Evolutionary conservation across 1,284 basidiomycete genomes (phyloP).

Genomic region (Sanguinoderma infundibulare): DNA sequence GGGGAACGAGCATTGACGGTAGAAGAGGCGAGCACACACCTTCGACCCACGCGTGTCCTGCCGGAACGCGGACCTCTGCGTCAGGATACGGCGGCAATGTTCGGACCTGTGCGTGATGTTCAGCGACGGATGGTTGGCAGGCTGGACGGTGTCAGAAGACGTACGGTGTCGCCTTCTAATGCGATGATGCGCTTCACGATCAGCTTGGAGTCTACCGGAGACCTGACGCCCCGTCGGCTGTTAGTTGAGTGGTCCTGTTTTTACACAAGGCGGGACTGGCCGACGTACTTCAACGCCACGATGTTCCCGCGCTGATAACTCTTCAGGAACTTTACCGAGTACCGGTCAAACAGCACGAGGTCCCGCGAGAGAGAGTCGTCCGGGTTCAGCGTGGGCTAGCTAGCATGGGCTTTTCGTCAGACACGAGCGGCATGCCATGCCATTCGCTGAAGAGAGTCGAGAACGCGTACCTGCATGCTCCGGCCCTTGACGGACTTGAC

Average conservation of each 20-base stretch:
- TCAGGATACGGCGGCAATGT: constrained; percentile 75
- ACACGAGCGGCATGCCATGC: not conserved
- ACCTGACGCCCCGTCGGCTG: constrained; percentile 43
- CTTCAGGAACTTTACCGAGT: constrained; percentile 43
- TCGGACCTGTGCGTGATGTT: constrained; percentile 44
- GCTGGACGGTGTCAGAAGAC: constrained; percentile 3
- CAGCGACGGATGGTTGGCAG: not conserved
- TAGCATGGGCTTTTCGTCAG: constrained; percentile 28
- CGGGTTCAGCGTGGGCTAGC: constrained; percentile 79
- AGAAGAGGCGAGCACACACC: constrained; percentile 45
- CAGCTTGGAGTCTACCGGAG: constrained; percentile 58
- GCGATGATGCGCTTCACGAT: constrained; percentile 73
- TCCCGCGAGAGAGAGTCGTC: constrained; percentile 65
- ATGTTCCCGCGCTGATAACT: constrained; percentile 63
- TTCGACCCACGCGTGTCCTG: constrained; percentile 77
- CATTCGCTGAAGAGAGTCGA: not conserved
- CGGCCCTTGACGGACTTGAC: constrained; percentile 61
- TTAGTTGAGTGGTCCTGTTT: not conserved
- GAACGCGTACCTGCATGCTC: constrained; percentile 72
- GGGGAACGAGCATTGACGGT: too few relatives aligned
- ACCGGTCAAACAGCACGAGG: constrained; percentile 65
- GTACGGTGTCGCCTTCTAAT: constrained; percentile 59
- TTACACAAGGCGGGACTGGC: not conserved
- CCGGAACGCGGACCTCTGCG: constrained; percentile 56
- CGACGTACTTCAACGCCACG: constrained; percentile 58